phyloP scores from a whole-genome alignment of 768 basidiomycete genomes.

The Pleurotus eryngii region DNA sequence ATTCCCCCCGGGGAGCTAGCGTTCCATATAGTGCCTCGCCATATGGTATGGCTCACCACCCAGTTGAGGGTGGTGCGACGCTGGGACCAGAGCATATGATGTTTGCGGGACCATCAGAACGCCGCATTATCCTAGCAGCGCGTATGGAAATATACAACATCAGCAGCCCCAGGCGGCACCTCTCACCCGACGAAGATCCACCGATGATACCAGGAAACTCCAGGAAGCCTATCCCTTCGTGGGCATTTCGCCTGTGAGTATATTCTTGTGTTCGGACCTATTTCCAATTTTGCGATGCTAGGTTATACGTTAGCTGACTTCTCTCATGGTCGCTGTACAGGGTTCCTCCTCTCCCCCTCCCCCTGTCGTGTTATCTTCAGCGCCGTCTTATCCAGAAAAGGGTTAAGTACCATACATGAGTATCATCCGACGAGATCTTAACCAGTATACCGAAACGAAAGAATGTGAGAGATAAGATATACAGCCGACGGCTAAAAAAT shows the following conservation, averaged over 20 bases:
- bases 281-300: neutral
- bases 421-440: no score
- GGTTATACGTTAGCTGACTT: neutral
- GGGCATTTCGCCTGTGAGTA: constrained; percentile 1
- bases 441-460: no score
- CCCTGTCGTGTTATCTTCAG: neutral
- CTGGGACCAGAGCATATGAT: neutral
- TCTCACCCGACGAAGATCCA: neutral
- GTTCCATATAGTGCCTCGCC: constrained; percentile 4
- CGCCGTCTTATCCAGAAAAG: neutral
- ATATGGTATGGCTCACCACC: neutral
- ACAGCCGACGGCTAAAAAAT: no score
- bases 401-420: neutral
- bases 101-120: constrained; percentile 4
- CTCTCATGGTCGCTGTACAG: neutral
- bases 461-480: no score
- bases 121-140: constrained; percentile 6
- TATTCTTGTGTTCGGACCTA: neutral
- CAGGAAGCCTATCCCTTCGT: neutral
- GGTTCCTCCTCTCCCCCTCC: neutral
- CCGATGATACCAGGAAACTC: neutral
- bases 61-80: neutral
- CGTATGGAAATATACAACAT: neutral
- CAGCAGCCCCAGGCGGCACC: neutral
- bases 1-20: neutral